Conservation (phyloP, 2,329 filamentous ascomycete species). For the Calonectria hawksworthii region DNA sequence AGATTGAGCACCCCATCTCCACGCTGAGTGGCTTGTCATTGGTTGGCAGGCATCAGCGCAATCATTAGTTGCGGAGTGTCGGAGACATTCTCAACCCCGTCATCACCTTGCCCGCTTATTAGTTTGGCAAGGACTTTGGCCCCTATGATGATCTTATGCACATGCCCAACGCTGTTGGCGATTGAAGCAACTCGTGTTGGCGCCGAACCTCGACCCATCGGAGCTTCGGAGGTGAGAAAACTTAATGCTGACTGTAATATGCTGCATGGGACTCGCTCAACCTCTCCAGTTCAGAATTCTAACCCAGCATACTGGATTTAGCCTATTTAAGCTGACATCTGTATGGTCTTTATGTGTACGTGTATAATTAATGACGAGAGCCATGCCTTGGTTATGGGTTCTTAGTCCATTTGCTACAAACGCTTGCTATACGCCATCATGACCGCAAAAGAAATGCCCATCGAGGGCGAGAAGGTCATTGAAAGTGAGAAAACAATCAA, state of each 20-base stretch:
- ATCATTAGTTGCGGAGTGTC: neutral
- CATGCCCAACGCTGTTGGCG: no score
- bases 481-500: neutral
- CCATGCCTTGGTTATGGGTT: no score
- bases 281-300: no score
- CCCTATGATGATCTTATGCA: no score
- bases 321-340: no score
- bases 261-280: neutral
- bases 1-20: neutral
- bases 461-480: neutral
- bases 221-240: neutral
- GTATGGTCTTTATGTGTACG: neutral
- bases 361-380: neutral
- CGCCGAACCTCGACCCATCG: neutral
- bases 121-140: neutral
- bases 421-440: neutral
- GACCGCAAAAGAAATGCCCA: neutral
- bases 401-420: neutral
- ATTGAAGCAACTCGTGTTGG: no score
- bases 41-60: neutral
- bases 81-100: neutral
- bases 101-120: neutral
- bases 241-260: neutral
- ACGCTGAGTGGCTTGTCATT: neutral
- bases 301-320: no score